These are phyloP conservation scores for Sesbania bispinosa DNA, from an alignment of 306 rosid species.

Conservation along the genomic window DNA sequence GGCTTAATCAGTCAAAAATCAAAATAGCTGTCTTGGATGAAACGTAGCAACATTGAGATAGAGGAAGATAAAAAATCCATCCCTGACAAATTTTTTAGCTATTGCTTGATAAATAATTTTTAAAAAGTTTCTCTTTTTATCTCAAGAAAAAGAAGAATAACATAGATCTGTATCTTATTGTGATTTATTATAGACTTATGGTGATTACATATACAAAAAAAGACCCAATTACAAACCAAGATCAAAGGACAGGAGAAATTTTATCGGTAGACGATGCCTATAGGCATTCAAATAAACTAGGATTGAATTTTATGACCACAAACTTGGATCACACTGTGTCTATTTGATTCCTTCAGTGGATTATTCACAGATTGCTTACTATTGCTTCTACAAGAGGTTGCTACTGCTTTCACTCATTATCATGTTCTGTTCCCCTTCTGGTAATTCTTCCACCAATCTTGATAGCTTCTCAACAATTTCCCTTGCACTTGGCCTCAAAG, in stretches of 20 bases:
- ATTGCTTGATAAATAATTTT: too few relatives aligned
- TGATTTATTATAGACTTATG: too few relatives aligned
- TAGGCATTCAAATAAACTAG: neutral
- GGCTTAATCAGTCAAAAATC: neutral
- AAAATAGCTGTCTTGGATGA: too few relatives aligned
- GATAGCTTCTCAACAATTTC: conserved; percentile 66
- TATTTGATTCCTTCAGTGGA: neutral
- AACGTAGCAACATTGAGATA: too few relatives aligned
- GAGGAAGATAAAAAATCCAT: too few relatives aligned
- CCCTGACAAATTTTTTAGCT: too few relatives aligned
- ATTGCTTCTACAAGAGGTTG: conserved; percentile 66
- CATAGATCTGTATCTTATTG: conserved; percentile 23
- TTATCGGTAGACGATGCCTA: neutral
- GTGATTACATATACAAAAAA: conserved; percentile 19
- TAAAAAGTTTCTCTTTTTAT: too few relatives aligned
- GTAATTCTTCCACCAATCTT: conserved; percentile 56
- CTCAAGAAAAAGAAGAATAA: conserved; percentile 15
- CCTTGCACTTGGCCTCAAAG: conserved; percentile 62
- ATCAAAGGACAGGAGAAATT: neutral
- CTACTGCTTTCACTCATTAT: conserved; percentile 61
- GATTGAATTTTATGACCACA: neutral
- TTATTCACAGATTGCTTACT: conserved; percentile 43
- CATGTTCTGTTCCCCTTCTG: conserved; percentile 45
- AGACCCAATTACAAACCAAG: neutral
- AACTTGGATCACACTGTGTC: neutral